Evolutionary conservation across 73 alveolate genomes (phyloP), one percentile per base, ranked within the genome.

Genomic region (Blepharisma japonicum): DNA sequence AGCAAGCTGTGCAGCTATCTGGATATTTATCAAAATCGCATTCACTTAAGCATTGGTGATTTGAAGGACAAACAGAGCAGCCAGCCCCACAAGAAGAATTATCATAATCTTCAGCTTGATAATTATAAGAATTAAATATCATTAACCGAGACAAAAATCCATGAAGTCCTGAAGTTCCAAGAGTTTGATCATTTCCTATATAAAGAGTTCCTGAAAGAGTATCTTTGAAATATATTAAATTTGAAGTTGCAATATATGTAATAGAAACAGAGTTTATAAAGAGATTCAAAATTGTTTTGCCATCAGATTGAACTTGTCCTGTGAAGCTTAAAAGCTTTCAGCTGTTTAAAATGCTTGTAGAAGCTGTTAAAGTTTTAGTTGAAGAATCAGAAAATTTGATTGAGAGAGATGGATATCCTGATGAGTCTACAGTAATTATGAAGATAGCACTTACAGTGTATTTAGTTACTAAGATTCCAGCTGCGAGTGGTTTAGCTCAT

Each of bases 1-100:
- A 14, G 74, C 74, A 61, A 61, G 14, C 47, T 51, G 21, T 51
- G 66, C 66, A 51, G 66, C 27, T 51, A 48, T 39, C 23, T 2
- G 50, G 18, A 2, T 20, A n/a, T 32, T 32, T 32, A 32, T 32
- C 42, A 3, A 32, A 32, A 32, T 32, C 42, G 3, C 42, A 32
- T 32, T 32, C 42, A 32, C 42, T 32, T 32, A 32, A 32, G 47
- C 46, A n/a, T 2, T 1, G 5, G 2, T 61, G 14, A 20, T n/a
- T 20, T 14, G 23, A 9, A 2, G 74, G 74, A 61, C 47, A 61
- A 25, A 2, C 5, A 25, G 74, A 11, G 74, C 18, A 9, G 5
- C n/a, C 11, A 20, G 74, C 2, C 18, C 1, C 23, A 32, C 42
- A 32, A 1, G 74, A 61, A 14, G 74, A 20, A 14, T 0, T 8